These are phyloP conservation scores for Talaromyces borbonicus DNA, from an alignment of 495 filamentous ascomycete genomes.

Conservation along the genomic window DNA sequence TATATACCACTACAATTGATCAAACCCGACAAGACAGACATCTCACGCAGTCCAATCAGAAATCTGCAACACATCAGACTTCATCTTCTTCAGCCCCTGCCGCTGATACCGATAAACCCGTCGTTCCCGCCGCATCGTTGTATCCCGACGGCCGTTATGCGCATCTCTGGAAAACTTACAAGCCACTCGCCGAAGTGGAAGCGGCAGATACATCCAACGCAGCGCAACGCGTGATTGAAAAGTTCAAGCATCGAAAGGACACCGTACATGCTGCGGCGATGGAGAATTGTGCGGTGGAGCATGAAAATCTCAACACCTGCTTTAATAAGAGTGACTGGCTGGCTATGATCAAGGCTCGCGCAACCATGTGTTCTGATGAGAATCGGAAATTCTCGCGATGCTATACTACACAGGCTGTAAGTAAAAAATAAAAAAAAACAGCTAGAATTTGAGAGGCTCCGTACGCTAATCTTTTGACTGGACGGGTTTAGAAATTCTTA, in stretches of 20 bases:
- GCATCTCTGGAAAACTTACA: conserved; percentile 85
- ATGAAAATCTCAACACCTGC: conserved; percentile 64
- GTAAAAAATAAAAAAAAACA: too few relatives aligned
- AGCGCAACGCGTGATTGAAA: conserved; percentile 67
- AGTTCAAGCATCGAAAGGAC: conserved; percentile 70
- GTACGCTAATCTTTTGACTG: too few relatives aligned
- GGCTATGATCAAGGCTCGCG: conserved; percentile 34
- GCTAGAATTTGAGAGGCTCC: too few relatives aligned
- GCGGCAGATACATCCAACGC: conserved; percentile 37
- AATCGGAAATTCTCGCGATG: conserved; percentile 65
- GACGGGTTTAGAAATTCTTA: conserved; percentile 78
- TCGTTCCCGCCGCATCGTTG: conserved; percentile 47
- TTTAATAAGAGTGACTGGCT: conserved; percentile 53
- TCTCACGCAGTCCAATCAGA: conserved; percentile 10
- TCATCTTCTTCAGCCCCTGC: too few relatives aligned
- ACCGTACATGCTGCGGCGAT: conserved; percentile 72
- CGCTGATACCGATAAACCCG: conserved; percentile 33
- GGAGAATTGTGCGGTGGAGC: conserved; percentile 88
- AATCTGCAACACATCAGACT: conserved; percentile 16
- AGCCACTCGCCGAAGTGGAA: conserved; percentile 53
- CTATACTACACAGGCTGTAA: conserved; percentile 69
- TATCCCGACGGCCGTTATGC: conserved; percentile 83
- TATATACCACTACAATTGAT: conserved; percentile 44
- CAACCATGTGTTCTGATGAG: conserved; percentile 68
- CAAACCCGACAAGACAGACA: conserved; percentile 12